Evolutionary conservation across 176 grass and related monocot genomes (phyloP).

Genomic region (Paspalum vaginatum): DNA sequence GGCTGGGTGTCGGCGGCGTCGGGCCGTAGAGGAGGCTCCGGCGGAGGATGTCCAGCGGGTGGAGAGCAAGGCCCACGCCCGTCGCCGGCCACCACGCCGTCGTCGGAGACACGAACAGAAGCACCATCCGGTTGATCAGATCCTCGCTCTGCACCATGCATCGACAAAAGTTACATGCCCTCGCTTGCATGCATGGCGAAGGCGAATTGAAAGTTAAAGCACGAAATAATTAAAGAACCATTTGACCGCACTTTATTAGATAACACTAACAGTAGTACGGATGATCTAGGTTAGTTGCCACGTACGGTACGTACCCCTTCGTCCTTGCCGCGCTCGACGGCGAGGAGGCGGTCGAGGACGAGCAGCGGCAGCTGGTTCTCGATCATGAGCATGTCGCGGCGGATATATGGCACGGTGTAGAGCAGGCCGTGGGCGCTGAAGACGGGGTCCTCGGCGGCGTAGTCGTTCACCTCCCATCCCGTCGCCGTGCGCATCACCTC

Average conservation of each 20-base stretch:
- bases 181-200: neutral
- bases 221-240: conserved; percentile 36
- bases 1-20: neutral
- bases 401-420: conserved; percentile 70
- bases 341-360: conserved; percentile 55
- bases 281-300: neutral
- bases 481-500: conserved; percentile 69
- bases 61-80: conserved; percentile 47
- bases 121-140: conserved; percentile 63
- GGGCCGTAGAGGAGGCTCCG: conserved; percentile 48
- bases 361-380: conserved; percentile 87
- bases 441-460: conserved; percentile 65
- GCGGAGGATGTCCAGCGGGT: conserved; percentile 76
- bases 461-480: conserved; percentile 48
- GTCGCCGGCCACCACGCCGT: neutral
- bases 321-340: conserved; percentile 46
- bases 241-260: conserved; percentile 42
- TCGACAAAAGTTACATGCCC: neutral
- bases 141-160: conserved; percentile 49
- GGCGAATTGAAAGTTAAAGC: no score
- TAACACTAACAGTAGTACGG: no score
- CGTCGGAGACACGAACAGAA: conserved; percentile 48
- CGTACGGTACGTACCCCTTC: conserved; percentile 23
- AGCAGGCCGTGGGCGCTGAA: conserved; percentile 73
- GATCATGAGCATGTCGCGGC: conserved; percentile 79